Base-by-base conservation (phyloP, 352 stramenopile genomes). In the Phytopythium oedochilum region DNA sequence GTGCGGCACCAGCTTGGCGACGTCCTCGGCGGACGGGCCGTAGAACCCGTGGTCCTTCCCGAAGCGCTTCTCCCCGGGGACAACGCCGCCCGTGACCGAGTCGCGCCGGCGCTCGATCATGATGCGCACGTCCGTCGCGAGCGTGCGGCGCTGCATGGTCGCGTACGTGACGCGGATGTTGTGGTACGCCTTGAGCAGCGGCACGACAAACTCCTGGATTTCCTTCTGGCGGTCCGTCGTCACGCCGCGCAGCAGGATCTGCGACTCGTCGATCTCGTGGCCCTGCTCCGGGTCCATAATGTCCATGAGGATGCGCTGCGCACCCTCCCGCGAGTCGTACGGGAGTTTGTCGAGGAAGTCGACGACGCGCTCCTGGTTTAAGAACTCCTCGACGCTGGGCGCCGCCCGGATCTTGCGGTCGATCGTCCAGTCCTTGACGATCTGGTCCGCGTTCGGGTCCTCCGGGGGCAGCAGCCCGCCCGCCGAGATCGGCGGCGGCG, bases 61-160 rank as follows among this genome's bases (percentile, higher is more conserved):
- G 39, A 88, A 88, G 14, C 75, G 73, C 59, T 86, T 82, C 46
- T 87, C 70, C 10, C 73, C 75, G 1, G 78, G 68, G 10, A 71
- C 66, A 28, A 83, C 59, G 4, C 70, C 71, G 1, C 78, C 79
- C 17, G 82, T 75, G 31, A 84, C 84, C 3, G 83, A 84, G 42
- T 73, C 65, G 7, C 77, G 68, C n/a, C 83, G 81, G 36, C 71
- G 75, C 61, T 94, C 78, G n/a, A 94, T 67, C 52, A 73, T 85
- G n/a, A 94, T 68, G 10, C 83, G 79, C 31, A 92, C 71, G 25
- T 94, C 83, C 1, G 83, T 89, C 20, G 88, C 81, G 1, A 94
- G 59, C 15, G 83, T 90, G 44, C 77, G 79, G 26, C 83, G 80
- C 66, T 88, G 66, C 65, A 89, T 66, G 5, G 75, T 87, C 26